These are phyloP conservation scores for Bryoglossum gracile DNA, from an alignment of 495 filamentous ascomycete genomes.

Conservation along the genomic window DNA sequence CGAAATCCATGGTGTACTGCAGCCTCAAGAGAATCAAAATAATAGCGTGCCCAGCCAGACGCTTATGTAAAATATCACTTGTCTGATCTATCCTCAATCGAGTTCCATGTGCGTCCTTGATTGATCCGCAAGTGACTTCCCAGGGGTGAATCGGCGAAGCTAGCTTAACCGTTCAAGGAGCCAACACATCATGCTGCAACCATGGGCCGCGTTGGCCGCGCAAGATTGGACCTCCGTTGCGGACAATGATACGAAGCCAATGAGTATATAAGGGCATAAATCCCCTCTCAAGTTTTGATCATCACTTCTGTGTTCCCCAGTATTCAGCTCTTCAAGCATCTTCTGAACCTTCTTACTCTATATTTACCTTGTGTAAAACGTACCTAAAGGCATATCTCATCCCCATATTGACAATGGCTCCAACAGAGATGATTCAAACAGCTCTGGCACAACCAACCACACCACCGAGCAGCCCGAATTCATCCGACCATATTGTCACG, in stretches of 20 bases:
- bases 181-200: neutral
- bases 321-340: constrained; percentile 6
- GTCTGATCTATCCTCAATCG: constrained; percentile 1
- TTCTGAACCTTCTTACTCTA: neutral
- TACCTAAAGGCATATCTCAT: neutral
- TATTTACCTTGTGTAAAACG: neutral
- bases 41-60: neutral
- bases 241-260: neutral
- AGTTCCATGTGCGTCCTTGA: neutral
- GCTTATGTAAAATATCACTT: constrained; percentile 1
- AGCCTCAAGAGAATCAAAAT: neutral
- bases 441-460: constrained; percentile 7
- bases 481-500: constrained; percentile 6
- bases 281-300: neutral
- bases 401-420: constrained; percentile 9
- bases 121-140: neutral
- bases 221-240: neutral
- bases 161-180: neutral
- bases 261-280: neutral
- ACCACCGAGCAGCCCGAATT: constrained; percentile 15
- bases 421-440: constrained; percentile 15
- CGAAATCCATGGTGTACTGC: neutral
- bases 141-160: neutral
- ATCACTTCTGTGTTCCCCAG: neutral
- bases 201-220: neutral